Evolutionary conservation across 345 rosid genomes (phyloP).

Genomic region (Gynandropsis gynandra): DNA sequence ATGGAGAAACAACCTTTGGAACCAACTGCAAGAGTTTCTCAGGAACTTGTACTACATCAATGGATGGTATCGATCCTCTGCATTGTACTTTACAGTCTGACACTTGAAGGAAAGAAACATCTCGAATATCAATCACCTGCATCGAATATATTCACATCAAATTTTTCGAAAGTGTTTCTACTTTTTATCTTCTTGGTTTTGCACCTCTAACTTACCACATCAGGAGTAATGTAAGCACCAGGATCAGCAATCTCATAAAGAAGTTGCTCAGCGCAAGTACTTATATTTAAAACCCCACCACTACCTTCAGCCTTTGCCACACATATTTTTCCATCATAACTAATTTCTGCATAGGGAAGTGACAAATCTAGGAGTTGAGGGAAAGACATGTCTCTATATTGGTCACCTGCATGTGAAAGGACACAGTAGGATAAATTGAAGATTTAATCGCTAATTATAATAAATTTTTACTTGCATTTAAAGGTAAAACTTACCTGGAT

Average conservation of each 20-base stretch:
- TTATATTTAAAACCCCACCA: slow-evolving; percentile 64
- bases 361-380: slow-evolving; percentile 57
- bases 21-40: slow-evolving; percentile 65
- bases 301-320: slow-evolving; percentile 69
- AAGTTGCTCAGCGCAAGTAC: slow-evolving; percentile 82
- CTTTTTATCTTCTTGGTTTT: slow-evolving; percentile 9
- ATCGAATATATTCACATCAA: slow-evolving; percentile 19
- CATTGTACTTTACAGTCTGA: slow-evolving; percentile 60
- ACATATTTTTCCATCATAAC: slow-evolving; percentile 47
- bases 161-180: slow-evolving; percentile 5
- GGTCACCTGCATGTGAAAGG: slow-evolving; percentile 49
- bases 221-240: slow-evolving; percentile 80
- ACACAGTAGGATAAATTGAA: slow-evolving; percentile 14
- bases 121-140: slow-evolving; percentile 64
- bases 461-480: slow-evolving; percentile 7
- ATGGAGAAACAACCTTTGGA: slow-evolving; percentile 47
- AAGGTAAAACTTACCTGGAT: slow-evolving; percentile 53
- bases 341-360: slow-evolving; percentile 83
- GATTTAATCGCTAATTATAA: slow-evolving; percentile 5
- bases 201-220: slow-evolving; percentile 51
- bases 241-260: slow-evolving; percentile 92
- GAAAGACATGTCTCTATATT: slow-evolving; percentile 48
- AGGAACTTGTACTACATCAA: slow-evolving; percentile 34
- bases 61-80: slow-evolving; percentile 64
- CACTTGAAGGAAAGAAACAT: slow-evolving; percentile 61